phyloP scores from a whole-genome alignment of 2,329 filamentous ascomycete genomes.

The Teratosphaeria gauchensis region DNA sequence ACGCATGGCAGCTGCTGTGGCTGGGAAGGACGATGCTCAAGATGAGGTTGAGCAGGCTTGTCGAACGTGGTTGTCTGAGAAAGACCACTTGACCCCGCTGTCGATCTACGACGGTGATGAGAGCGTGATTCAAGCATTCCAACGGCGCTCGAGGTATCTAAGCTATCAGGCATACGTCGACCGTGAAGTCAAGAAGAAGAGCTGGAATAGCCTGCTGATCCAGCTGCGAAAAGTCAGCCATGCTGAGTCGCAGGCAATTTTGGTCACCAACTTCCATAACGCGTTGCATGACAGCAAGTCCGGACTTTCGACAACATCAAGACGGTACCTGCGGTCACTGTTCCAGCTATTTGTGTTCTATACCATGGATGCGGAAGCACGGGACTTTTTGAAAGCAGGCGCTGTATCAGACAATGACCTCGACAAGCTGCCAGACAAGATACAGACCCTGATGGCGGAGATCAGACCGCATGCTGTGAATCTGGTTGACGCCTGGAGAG shows the following conservation, averaged over 20 bases:
- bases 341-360: slow-evolving; percentile 41
- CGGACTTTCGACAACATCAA: slow-evolving; percentile 20
- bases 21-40: slow-evolving; percentile 25
- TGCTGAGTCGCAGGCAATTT: slow-evolving; percentile 41
- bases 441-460: slow-evolving; percentile 39
- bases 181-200: slow-evolving; percentile 35
- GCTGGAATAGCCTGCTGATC: slow-evolving; percentile 39
- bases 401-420: slow-evolving; percentile 35
- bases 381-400: slow-evolving; percentile 37
- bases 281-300: slow-evolving; percentile 22
- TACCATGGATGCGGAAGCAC: slow-evolving; percentile 37
- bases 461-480: slow-evolving; percentile 43
- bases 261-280: slow-evolving; percentile 38
- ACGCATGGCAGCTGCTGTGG: slow-evolving; percentile 36
- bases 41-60: slow-evolving; percentile 35
- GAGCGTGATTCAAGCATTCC: slow-evolving; percentile 36
- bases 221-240: slow-evolving; percentile 32
- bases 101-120: slow-evolving; percentile 27
- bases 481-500: slow-evolving; percentile 43
- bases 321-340: slow-evolving; percentile 30
- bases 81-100: slow-evolving; percentile 20
- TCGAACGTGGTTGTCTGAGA: slow-evolving; percentile 29
- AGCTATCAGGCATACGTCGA: slow-evolving; percentile 35
- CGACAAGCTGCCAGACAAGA: slow-evolving; percentile 29
- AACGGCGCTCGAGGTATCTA: slow-evolving; percentile 35